Conservation (phyloP, 768 basidiomycete species). For the Hebeloma cylindrosporum region DNA sequence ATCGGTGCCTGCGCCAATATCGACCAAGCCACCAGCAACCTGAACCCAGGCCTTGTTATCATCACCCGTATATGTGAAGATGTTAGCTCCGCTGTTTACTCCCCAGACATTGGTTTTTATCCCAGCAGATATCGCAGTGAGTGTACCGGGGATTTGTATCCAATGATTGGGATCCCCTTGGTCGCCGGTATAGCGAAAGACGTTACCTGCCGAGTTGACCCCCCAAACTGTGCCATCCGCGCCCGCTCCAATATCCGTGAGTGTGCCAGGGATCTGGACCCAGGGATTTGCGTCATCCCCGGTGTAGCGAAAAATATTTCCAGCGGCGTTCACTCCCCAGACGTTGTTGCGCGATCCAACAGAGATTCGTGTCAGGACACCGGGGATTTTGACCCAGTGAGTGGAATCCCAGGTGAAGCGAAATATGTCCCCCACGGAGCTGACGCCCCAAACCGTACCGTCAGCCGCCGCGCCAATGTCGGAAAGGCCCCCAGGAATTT, state of each 20-base stretch:
- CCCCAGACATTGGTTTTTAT: conserved; percentile 12
- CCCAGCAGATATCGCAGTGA: conserved; percentile 10
- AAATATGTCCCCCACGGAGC: too few relatives aligned
- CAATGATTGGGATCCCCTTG: conserved; percentile 13
- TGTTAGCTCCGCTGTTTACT: conserved; percentile 4
- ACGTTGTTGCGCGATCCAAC: conserved; percentile 11
- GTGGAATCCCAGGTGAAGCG: conserved; percentile 8
- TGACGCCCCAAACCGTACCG: too few relatives aligned
- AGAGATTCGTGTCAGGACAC: conserved; percentile 6
- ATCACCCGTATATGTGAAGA: conserved; percentile 8
- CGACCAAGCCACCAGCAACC: conserved; percentile 6
- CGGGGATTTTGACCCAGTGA: conserved; percentile 8
- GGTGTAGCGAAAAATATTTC: conserved; percentile 5
- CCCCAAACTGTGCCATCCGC: conserved; percentile 10
- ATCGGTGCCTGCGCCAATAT: conserved; percentile 10
- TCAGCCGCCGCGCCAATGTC: too few relatives aligned
- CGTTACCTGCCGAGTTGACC: conserved; percentile 4
- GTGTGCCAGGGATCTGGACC: conserved; percentile 8
- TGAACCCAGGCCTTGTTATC: conserved; percentile 10
- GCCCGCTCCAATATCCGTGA: conserved; percentile 8
- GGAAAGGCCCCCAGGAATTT: too few relatives aligned
- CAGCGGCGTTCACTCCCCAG: conserved; percentile 7
- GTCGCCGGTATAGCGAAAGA: conserved; percentile 9
- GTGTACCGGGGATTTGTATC: conserved; percentile 6
- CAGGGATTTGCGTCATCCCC: conserved; percentile 7